Base-by-base conservation (phyloP, 768 basidiomycete genomes). In the Lenzites betulinus region DNA sequence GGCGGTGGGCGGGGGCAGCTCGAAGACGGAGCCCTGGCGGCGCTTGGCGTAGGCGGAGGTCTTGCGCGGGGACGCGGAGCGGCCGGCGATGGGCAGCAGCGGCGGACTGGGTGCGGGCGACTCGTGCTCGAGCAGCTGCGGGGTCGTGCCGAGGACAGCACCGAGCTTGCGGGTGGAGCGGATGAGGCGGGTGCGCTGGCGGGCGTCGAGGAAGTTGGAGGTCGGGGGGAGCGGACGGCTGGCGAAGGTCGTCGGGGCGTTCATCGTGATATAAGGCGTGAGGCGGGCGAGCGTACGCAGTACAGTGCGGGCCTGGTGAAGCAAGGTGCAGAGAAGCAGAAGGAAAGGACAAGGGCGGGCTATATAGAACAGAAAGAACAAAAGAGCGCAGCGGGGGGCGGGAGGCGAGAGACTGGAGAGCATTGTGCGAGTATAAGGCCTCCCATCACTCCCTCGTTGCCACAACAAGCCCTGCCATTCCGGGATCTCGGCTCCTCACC, bases 161-260 rank as follows among this genome's bases (percentile, higher is more conserved):
- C 80, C 79, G 35, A 89, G 79, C 72, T 87, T 88, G 64, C 79
- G 81, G 8, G 84, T 80, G 28, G 81, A 80, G 28, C 84, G 82
- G 28, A 85, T 64, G 23, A 88, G 78, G 51, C 82, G 82, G 12
- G 75, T 67, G 13, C 85, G 81, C 69, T 87, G 82, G 11, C 75
- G 67, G 0, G 77, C 64, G 7, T 81, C 80, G 54, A 85, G 71
- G 11, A 76, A 72, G 69, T 89, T 88, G n/a, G 76, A 80, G 23
- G 87, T 89, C 0, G 84, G 83, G 1, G 86, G 85, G 82, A 1
- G 56, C 18, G 46, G 9, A 36, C 35, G 13, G 12, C 13, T 22
- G 16, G 25, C 16, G 39, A 26, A 47, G 12, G 54, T 22, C 8
- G 35, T 9, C 18, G 54, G 38, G 44, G 43, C 25, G 39, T n/a